Evolutionary conservation across 1,139 yeast genomes (phyloP).

Genomic region (Trichomonascaceae sp.): DNA sequence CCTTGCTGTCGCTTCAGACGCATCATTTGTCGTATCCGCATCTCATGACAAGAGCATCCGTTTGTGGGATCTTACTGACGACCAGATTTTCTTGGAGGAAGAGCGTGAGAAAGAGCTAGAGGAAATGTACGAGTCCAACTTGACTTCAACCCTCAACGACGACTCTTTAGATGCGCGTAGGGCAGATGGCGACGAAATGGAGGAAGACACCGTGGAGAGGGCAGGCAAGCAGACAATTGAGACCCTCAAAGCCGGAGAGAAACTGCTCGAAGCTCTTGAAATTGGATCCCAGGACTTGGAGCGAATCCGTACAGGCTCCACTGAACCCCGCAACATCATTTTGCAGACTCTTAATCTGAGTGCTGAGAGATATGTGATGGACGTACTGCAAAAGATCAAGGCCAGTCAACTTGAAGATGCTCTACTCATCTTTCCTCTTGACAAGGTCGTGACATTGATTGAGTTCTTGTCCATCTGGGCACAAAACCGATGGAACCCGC

Average conservation of each 20-base stretch:
- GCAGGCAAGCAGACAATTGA: constrained; percentile 82
- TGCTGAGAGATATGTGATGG: constrained; percentile 72
- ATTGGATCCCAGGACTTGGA: constrained; percentile 63
- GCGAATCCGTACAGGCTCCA: constrained; percentile 34
- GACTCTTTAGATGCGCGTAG: constrained; percentile 35
- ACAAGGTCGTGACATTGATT: constrained; percentile 59
- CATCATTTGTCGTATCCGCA: constrained; percentile 65
- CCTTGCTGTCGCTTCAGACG: constrained; percentile 60
- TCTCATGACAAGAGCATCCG: constrained; percentile 91
- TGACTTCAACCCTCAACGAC: constrained; percentile 56
- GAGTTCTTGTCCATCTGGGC: constrained; percentile 72
- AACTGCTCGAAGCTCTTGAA: constrained; percentile 83
- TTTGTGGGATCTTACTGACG: constrained; percentile 85
- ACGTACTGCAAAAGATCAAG: constrained; percentile 52
- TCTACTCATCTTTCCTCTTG: constrained; percentile 76
- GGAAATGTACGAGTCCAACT: constrained; percentile 69
- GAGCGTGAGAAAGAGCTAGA: constrained; percentile 94
- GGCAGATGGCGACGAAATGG: constrained; percentile 21
- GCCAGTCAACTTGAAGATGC: constrained; percentile 90
- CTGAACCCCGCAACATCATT: constrained; percentile 45
- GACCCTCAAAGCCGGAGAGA: constrained; percentile 90
- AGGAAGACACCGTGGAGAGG: constrained; percentile 36
- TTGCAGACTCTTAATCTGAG: constrained; percentile 54
- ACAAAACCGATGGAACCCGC: constrained; percentile 35
- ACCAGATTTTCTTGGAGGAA: constrained; percentile 88